These are phyloP conservation scores for Coemansia javaensis DNA, from an alignment of 192 early-diverging fungal genomes.

Conservation along the genomic window DNA sequence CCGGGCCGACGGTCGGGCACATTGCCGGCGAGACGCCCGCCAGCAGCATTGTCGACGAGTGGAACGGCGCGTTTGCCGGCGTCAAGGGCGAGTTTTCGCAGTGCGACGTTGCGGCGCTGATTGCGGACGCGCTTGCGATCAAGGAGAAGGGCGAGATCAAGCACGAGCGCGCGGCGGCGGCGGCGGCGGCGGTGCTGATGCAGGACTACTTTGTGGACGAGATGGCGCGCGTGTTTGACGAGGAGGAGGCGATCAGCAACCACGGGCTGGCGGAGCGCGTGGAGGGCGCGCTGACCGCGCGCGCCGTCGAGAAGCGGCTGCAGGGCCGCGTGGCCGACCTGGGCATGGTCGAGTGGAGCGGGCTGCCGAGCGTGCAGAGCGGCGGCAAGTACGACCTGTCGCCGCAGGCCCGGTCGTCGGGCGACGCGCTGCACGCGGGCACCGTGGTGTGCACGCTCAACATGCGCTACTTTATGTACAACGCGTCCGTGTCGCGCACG, in stretches of 20 bases:
- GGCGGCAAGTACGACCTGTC: conserved; percentile 89
- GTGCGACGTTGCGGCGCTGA: conserved; percentile 66
- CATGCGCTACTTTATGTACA: conserved; percentile 91
- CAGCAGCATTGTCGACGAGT: conserved; percentile 78
- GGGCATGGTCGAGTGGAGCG: conserved; percentile 82
- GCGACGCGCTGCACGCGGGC: conserved; percentile 74
- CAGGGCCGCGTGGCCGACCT: conserved; percentile 66
- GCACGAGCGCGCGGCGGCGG: conserved; percentile 67
- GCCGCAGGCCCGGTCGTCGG: conserved; percentile 71
- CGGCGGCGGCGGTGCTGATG: conserved; percentile 70
- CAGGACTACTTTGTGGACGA: conserved; percentile 81
- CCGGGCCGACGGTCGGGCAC: conserved; percentile 57
- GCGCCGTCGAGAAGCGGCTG: conserved; percentile 61
- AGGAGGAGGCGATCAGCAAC: conserved; percentile 82
- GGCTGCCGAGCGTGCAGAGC: conserved; percentile 91
- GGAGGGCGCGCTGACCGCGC: conserved; percentile 65
- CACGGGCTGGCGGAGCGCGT: conserved; percentile 69
- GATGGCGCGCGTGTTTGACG: conserved; percentile 82
- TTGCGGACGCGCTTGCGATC: conserved; percentile 68
- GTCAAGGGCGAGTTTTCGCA: conserved; percentile 54
- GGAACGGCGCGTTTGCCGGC: conserved; percentile 60
- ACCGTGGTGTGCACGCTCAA: conserved; percentile 91
- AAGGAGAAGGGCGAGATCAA: conserved; percentile 90
- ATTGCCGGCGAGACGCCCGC: conserved; percentile 69
- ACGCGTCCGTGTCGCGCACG: conserved; percentile 90